Base-by-base conservation (phyloP, 2,329 filamentous ascomycete genomes). In the Huntiella omanensis region DNA sequence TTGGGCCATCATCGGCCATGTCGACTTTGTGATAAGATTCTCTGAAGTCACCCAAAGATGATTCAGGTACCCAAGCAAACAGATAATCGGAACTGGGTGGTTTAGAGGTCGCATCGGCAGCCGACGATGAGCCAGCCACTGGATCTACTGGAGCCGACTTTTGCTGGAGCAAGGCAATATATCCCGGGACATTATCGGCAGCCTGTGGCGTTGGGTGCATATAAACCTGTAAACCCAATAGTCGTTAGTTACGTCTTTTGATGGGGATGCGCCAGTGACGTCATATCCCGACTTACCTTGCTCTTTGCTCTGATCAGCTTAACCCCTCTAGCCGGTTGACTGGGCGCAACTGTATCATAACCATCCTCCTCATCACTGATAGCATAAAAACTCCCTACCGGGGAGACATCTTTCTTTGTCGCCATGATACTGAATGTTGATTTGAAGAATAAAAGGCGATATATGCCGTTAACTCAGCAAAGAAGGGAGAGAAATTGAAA, bases 11-110 rank as follows among this genome's bases (percentile, higher is more conserved):
- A 48, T 73, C 77, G 52, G 91, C 85, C 13, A 93, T 73, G 60
- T 98, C 92, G 46, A 98, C 88, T 58, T 95, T 96, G 58, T 92
- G 84, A 59, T 98, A 98, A 51, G 86, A 83, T 60, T 80, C 81
- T 52, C 83, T 81, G 17, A 81, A 79, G 56, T 92, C 83, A 39
- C 87, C 87, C 2, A 98, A 73, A 4, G 83, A 79, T 11, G 83
- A 77, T 60, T 98, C 91, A 15, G 91, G 91, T 1, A 95, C 66
- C 91, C 91, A 98, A 33, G 87, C 86, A 1, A 98, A 75, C 10
- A 98, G 71, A 33, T 94, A 75, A 50, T 85, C 81, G 13, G 82
- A 76, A 1, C 80, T 71, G 43, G 69, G 64, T 45, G 71, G 67
- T 10, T 68, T 54, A 2, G 53, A 64, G 45, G 17, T 19, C 28